Evolutionary conservation across 257 asterid species (phyloP).

Genomic region (Handroanthus guayacan): DNA sequence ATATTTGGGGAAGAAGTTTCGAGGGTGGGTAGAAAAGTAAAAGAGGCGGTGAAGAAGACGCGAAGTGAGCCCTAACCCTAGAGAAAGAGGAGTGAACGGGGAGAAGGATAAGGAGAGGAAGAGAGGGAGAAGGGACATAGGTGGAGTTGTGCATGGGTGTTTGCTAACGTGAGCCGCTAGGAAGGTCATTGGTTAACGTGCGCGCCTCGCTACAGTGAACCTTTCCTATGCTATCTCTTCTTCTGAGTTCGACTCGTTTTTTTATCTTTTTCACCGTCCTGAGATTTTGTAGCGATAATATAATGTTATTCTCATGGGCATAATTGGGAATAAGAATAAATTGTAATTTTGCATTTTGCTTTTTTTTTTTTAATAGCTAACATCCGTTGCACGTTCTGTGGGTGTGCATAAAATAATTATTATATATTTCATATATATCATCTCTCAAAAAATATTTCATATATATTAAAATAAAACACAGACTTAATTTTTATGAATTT

Average conservation of each 20-base stretch:
- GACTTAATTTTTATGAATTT: too few relatives aligned
- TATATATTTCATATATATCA: too few relatives aligned
- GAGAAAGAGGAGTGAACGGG: conserved; percentile 43
- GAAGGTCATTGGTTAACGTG: conserved; percentile 54
- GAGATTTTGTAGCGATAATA: too few relatives aligned
- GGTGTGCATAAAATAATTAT: too few relatives aligned
- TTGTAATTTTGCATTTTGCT: too few relatives aligned
- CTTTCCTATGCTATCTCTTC: conserved; percentile 20
- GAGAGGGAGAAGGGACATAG: conserved; percentile 56
- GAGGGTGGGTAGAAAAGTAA: conserved; percentile 24
- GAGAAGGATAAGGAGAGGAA: conserved; percentile 53
- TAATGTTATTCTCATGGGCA: too few relatives aligned
- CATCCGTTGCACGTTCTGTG: too few relatives aligned
- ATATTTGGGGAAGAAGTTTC: conserved; percentile 25
- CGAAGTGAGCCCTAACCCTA: conserved; percentile 68
- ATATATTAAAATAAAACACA: too few relatives aligned
- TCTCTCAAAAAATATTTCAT: too few relatives aligned
- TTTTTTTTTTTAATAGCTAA: too few relatives aligned
- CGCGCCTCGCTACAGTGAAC: conserved; percentile 52
- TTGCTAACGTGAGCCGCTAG: conserved; percentile 62
- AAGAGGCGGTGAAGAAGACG: conserved; percentile 30
- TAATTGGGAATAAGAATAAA: too few relatives aligned
- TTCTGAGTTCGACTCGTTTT: background rate
- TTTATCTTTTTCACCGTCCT: too few relatives aligned
- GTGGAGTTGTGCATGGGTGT: conserved; percentile 63